Percentiles rank a stretch among this genome's conserved stretches.
Conservation (phyloP, 148 eudicot genomes). For the Amaranthus hypochondriacus region DNA sequence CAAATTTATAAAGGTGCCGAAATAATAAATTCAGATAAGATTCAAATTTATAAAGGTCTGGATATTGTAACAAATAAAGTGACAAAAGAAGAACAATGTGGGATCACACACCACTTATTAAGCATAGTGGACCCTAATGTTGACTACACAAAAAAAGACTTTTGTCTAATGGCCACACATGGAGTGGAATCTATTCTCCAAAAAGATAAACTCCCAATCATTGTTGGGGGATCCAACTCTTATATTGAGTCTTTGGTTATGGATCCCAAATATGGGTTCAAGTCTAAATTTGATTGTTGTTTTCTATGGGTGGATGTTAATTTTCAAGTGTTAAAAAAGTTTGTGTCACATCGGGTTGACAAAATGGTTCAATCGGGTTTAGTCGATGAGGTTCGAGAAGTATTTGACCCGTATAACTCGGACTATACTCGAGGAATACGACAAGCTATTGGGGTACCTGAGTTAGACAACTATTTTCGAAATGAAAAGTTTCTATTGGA, state of each 20-base stretch:
- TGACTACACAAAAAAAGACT: constrained; percentile 50
- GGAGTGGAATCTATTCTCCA: constrained; percentile 33
- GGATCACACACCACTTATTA: constrained; percentile 74
- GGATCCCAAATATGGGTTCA: constrained; percentile 25
- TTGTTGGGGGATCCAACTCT: constrained; percentile 80
- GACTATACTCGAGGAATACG: constrained; percentile 65
- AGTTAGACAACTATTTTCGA: constrained; percentile 50
- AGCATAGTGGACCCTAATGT: constrained; percentile 40
- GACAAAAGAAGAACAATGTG: constrained; percentile 51
- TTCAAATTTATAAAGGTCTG: constrained; percentile 71
- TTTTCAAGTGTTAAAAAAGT: constrained; percentile 32
- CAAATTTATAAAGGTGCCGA: constrained; percentile 78
- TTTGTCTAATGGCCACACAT: constrained; percentile 42
- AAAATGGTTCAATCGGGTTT: constrained; percentile 61
- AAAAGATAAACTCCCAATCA: constrained; percentile 46
- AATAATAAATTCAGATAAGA: constrained; percentile 78
- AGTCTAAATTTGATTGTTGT: constrained; percentile 52
- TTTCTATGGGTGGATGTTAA: constrained; percentile 76
- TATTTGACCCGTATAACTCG: constrained; percentile 27
- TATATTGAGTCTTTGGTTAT: constrained; percentile 47
- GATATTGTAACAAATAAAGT: constrained; percentile 73
- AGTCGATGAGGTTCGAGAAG: constrained; percentile 45
- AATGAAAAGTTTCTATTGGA: constrained; percentile 15
- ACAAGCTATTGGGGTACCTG: constrained; percentile 67
- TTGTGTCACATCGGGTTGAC: constrained; percentile 53